Percentiles rank a stretch among this genome's conserved stretches.
phyloP scores from a whole-genome alignment of 2,329 filamentous ascomycete species.

The Xylariaceae sp. region DNA sequence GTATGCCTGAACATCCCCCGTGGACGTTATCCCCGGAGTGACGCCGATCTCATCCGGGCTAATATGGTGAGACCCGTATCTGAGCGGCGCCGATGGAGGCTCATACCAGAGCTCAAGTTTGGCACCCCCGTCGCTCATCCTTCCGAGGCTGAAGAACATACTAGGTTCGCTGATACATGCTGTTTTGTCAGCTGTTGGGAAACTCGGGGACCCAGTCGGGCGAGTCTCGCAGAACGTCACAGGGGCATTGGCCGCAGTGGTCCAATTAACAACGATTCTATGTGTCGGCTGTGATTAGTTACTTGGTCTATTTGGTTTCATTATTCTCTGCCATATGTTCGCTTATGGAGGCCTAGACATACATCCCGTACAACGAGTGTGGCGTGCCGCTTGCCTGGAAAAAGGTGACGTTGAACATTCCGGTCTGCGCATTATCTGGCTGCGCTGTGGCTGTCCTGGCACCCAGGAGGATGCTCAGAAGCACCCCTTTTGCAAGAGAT shows the following conservation, averaged over 20 bases:
- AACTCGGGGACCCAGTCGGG: constrained; percentile 3
- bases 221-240: constrained; percentile 12
- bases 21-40: constrained; percentile 21
- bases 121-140: constrained; percentile 16
- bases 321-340: neutral
- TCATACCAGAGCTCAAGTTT: constrained; percentile 19
- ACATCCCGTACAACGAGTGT: constrained; percentile 24
- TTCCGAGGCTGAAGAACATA: constrained; percentile 22
- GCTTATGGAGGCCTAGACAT: neutral
- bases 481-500: constrained; percentile 7
- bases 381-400: constrained; percentile 23
- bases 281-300: constrained; percentile 4
- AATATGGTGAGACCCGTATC: constrained; percentile 18
- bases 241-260: constrained; percentile 4
- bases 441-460: constrained; percentile 7
- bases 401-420: constrained; percentile 14
- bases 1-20: constrained; percentile 22
- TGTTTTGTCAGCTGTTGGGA: constrained; percentile 18
- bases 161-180: constrained; percentile 13
- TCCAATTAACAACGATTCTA: constrained; percentile 17
- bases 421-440: neutral
- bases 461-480: constrained; percentile 10
- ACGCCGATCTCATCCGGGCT: constrained; percentile 17
- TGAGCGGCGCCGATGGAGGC: neutral
- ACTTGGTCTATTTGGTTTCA: neutral